Evolutionary conservation across 1,284 basidiomycete species (phyloP).

Genomic region (Lentinula novae-zelandiae): DNA sequence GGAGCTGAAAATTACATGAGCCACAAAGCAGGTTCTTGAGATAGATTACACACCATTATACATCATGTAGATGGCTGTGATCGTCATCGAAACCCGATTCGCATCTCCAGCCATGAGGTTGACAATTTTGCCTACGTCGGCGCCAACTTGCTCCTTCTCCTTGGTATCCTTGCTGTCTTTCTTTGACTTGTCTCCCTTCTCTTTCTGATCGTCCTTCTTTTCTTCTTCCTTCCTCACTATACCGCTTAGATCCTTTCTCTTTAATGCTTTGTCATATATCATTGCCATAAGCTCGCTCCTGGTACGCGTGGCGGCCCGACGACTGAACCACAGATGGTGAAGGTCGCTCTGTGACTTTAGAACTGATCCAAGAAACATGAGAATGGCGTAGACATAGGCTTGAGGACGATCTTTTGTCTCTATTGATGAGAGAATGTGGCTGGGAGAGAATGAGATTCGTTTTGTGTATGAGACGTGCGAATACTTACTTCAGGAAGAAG

Average conservation of each 20-base stretch:
- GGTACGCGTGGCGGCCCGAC: slow-evolving; percentile 68
- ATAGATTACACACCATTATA: slow-evolving; percentile 46
- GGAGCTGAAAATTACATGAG: slow-evolving; percentile 41
- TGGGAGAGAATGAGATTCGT: neutral
- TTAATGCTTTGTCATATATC: slow-evolving; percentile 89
- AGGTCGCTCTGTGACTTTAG: slow-evolving; percentile 69
- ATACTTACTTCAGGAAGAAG: slow-evolving; percentile 58
- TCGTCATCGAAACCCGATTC: slow-evolving; percentile 49
- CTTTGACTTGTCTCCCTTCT: slow-evolving; percentile 13
- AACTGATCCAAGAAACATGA: slow-evolving; percentile 58
- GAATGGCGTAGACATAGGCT: slow-evolving; percentile 71
- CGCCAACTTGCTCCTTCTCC: slow-evolving; percentile 44
- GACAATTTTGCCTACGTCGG: slow-evolving; percentile 75
- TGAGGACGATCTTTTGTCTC: slow-evolving; percentile 41
- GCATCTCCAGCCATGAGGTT: slow-evolving; percentile 76
- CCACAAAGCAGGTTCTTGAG: neutral
- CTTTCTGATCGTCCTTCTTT: slow-evolving; percentile 39
- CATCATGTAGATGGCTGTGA: slow-evolving; percentile 55
- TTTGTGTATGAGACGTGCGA: neutral
- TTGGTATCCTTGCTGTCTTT: slow-evolving; percentile 49
- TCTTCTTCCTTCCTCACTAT: slow-evolving; percentile 53
- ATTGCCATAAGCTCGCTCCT: slow-evolving; percentile 75
- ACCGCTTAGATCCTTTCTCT: slow-evolving; percentile 82
- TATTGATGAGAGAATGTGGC: slow-evolving; percentile 15
- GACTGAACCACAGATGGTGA: slow-evolving; percentile 75